These are phyloP conservation scores for Kwoniella shandongensis DNA, from an alignment of 768 basidiomycete species.

Conservation along the genomic window DNA sequence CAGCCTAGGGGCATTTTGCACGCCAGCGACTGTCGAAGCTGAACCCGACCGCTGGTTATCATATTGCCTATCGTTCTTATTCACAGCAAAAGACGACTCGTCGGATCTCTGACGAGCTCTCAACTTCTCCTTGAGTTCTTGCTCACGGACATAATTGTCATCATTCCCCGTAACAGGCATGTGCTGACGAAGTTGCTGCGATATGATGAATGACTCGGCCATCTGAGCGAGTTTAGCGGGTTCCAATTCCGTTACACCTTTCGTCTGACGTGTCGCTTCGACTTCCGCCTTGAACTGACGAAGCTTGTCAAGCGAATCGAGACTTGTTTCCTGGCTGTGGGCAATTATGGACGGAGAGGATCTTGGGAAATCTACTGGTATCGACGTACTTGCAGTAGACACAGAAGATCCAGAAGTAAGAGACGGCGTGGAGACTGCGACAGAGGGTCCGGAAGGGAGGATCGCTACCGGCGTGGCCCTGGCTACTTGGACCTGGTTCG, in stretches of 20 bases:
- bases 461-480: not conserved
- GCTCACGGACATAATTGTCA: constrained; percentile 1
- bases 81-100: too few relatives aligned
- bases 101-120: not conserved
- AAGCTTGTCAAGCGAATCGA: constrained; percentile 22
- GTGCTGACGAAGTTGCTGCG: constrained; percentile 10
- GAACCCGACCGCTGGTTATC: too few relatives aligned
- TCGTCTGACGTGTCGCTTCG: constrained; percentile 11
- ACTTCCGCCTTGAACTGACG: constrained; percentile 28
- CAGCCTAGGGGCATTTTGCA: too few relatives aligned
- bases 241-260: constrained; percentile 6
- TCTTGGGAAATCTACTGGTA: not conserved
- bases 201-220: constrained; percentile 19
- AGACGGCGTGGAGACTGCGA: not conserved
- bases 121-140: constrained; percentile 13
- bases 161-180: not conserved
- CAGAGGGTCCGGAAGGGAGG: not conserved
- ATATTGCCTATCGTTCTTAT: too few relatives aligned
- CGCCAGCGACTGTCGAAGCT: too few relatives aligned
- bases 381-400: not conserved
- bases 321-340: not conserved
- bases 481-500: not conserved
- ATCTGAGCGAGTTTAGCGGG: constrained; percentile 13
- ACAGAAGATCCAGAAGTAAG: constrained; percentile 2
- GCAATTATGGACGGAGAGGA: not conserved